phyloP scores from a whole-genome alignment of 2,329 filamentous ascomycete genomes.

The Aspergillus sergii region DNA sequence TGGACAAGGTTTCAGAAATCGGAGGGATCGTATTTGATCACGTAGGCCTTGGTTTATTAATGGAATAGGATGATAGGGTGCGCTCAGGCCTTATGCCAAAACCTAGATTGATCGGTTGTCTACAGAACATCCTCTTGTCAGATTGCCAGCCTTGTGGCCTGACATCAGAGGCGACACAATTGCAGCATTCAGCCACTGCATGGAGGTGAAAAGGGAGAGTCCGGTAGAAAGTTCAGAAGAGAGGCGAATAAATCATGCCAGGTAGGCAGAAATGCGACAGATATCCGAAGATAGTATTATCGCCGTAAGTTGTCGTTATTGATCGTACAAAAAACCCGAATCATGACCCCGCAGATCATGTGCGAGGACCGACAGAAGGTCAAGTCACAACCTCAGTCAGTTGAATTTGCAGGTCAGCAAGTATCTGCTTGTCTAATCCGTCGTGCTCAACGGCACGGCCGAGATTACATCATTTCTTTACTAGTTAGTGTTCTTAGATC shows the following conservation, averaged over 20 bases:
- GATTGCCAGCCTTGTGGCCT: constrained; percentile 1
- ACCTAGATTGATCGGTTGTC: constrained; percentile 3
- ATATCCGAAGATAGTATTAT: background rate
- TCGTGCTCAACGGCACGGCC: background rate
- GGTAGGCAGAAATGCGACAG: too few species aligned
- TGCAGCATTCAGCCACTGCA: background rate
- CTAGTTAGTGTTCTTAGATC: background rate
- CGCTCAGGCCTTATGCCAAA: constrained; percentile 3
- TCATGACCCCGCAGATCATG: background rate
- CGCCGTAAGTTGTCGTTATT: background rate
- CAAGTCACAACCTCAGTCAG: background rate
- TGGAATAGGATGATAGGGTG: background rate
- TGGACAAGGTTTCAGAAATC: background rate
- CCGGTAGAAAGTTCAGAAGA: background rate
- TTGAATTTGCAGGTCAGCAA: background rate
- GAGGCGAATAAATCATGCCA: background rate
- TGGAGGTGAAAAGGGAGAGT: background rate
- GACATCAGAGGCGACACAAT: background rate
- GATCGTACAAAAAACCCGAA: background rate
- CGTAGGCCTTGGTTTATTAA: background rate
- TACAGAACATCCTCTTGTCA: background rate
- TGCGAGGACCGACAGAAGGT: background rate
- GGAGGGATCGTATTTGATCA: background rate
- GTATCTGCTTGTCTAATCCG: background rate
- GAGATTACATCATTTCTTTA: background rate